These are phyloP conservation scores for Colletotrichum cordylinicola DNA, from an alignment of 2,329 filamentous ascomycete genomes.

Conservation along the genomic window DNA sequence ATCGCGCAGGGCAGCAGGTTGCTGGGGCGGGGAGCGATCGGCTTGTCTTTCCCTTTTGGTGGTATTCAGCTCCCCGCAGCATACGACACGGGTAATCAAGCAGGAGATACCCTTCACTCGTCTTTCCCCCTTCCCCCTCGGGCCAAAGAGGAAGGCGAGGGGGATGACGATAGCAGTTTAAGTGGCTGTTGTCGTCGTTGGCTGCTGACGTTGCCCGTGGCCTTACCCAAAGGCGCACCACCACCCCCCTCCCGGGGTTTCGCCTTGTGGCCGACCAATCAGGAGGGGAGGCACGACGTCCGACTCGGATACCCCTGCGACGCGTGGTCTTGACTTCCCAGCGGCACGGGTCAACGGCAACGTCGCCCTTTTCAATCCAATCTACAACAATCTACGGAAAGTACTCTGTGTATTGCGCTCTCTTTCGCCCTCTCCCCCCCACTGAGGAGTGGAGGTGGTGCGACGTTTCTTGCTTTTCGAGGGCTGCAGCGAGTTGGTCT, in stretches of 20 bases:
- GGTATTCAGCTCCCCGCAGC: background rate
- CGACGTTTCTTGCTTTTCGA: background rate
- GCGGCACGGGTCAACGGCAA: background rate
- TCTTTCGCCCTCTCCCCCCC: background rate
- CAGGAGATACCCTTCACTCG: background rate
- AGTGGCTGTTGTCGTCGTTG: background rate
- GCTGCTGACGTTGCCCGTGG: background rate
- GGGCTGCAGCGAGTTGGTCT: background rate
- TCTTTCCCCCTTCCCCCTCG: no score
- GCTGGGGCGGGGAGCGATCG: background rate
- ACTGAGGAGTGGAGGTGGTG: background rate
- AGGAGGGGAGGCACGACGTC: background rate
- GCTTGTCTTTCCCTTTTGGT: background rate
- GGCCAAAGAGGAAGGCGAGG: background rate
- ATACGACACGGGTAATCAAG: background rate
- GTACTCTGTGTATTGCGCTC: background rate
- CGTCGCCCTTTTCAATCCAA: background rate
- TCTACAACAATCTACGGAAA: background rate
- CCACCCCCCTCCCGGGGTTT: background rate
- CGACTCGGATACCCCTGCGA: background rate
- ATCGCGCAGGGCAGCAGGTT: background rate
- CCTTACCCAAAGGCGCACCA: background rate
- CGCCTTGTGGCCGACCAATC: background rate
- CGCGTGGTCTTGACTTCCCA: background rate
- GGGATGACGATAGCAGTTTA: background rate